Conservation (phyloP, 2,329 filamentous ascomycete genomes). For the Huntiella abstrusa region DNA sequence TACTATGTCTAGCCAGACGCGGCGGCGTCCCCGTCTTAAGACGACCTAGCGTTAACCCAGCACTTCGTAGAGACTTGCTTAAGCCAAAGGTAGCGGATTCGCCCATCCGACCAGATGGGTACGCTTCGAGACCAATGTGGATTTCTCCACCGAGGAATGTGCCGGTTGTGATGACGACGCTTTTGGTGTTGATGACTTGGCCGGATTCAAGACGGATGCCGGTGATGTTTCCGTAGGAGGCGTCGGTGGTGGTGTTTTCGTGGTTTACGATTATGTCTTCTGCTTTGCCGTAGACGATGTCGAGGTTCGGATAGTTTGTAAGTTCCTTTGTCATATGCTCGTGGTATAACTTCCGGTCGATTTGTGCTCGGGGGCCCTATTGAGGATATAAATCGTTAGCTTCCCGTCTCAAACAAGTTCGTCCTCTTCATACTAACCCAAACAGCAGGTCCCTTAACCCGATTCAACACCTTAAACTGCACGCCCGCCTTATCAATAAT, state of each 20-base stretch:
- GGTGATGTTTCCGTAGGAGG: slow-evolving; percentile 36
- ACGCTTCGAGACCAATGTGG: slow-evolving; percentile 73
- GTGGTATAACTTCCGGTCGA: slow-evolving; percentile 78
- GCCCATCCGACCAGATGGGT: slow-evolving; percentile 77
- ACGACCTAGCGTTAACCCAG: slow-evolving; percentile 74
- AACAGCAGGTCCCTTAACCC: slow-evolving; percentile 79
- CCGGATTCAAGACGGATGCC: slow-evolving; percentile 79
- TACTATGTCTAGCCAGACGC: slow-evolving; percentile 61
- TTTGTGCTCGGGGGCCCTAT: slow-evolving; percentile 76
- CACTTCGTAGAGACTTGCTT: slow-evolving; percentile 73
- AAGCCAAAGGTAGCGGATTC: slow-evolving; percentile 85
- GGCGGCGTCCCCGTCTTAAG: slow-evolving; percentile 94
- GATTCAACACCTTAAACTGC: slow-evolving; percentile 83
- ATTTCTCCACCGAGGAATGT: slow-evolving; percentile 94
- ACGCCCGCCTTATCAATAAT: slow-evolving; percentile 87
- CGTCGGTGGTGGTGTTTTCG: slow-evolving; percentile 35
- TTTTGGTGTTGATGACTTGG: slow-evolving; percentile 57
- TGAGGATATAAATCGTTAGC: not conserved
- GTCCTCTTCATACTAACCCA: slow-evolving; percentile 35
- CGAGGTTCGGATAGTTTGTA: slow-evolving; percentile 55
- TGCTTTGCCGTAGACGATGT: slow-evolving; percentile 68
- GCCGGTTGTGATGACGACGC: slow-evolving; percentile 87
- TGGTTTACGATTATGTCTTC: slow-evolving; percentile 56
- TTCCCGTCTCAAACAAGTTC: too few relatives aligned
- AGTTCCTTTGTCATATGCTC: slow-evolving; percentile 82